Evolutionary conservation across 2,329 filamentous ascomycete genomes (phyloP).

Genomic region (Chrysosporium queenslandicum): DNA sequence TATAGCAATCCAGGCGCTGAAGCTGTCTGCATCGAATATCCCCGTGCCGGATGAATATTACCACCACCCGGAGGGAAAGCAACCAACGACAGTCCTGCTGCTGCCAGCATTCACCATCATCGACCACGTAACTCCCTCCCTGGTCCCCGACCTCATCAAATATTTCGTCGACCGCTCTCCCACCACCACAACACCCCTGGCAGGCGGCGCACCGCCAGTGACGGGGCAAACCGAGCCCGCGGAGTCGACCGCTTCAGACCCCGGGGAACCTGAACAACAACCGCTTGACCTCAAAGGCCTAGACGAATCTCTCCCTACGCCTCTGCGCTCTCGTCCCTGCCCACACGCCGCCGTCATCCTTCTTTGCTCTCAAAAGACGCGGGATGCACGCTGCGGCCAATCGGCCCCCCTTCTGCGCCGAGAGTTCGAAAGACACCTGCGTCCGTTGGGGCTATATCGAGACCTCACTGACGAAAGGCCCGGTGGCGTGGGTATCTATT

Average conservation of each 20-base stretch:
- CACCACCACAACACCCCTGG: constrained; percentile 60
- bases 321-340: constrained; percentile 53
- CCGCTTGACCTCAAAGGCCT: constrained; percentile 21
- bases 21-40: constrained; percentile 88
- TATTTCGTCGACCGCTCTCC: constrained; percentile 59
- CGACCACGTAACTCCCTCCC: constrained; percentile 69
- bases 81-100: constrained; percentile 69
- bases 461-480: constrained; percentile 81
- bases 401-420: constrained; percentile 78
- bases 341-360: constrained; percentile 81
- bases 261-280: background rate
- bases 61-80: constrained; percentile 44
- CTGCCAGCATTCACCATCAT: constrained; percentile 76
- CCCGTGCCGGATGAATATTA: constrained; percentile 60
- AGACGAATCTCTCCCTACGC: constrained; percentile 18
- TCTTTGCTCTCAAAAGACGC: constrained; percentile 87
- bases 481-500: constrained; percentile 89
- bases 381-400: constrained; percentile 89
- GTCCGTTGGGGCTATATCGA: constrained; percentile 71
- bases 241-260: background rate
- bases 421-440: constrained; percentile 81
- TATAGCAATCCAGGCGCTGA: constrained; percentile 70
- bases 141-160: constrained; percentile 61
- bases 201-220: background rate
- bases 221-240: background rate